These are phyloP conservation scores for Kwoniella shivajii DNA, from an alignment of 1,284 basidiomycete species.

Conservation along the genomic window DNA sequence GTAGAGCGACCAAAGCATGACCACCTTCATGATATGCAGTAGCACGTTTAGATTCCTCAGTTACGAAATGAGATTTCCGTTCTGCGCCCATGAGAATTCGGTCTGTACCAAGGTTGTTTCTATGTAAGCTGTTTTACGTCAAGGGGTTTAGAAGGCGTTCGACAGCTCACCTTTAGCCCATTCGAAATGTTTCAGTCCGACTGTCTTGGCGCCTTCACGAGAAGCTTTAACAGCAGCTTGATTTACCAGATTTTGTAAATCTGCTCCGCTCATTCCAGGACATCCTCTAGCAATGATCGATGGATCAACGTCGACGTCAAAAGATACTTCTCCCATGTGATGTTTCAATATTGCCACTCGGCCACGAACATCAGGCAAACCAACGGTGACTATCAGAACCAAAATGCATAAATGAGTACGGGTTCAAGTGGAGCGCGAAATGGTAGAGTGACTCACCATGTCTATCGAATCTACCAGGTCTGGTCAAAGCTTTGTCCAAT, in stretches of 20 bases:
- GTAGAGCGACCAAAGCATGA: slow-evolving; percentile 85
- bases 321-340: slow-evolving; percentile 78
- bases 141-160: not conserved
- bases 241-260: slow-evolving; percentile 91
- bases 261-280: slow-evolving; percentile 68
- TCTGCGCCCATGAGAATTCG: slow-evolving; percentile 95
- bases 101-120: slow-evolving; percentile 61
- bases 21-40: slow-evolving; percentile 97
- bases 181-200: slow-evolving; percentile 80
- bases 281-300: slow-evolving; percentile 86
- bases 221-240: slow-evolving; percentile 90
- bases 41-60: slow-evolving; percentile 77
- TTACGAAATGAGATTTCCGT: slow-evolving; percentile 81
- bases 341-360: slow-evolving; percentile 86
- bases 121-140: no score
- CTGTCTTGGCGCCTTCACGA: slow-evolving; percentile 71
- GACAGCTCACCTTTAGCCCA: slow-evolving; percentile 76
- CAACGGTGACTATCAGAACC: slow-evolving; percentile 43
- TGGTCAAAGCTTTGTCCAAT: slow-evolving; percentile 85
- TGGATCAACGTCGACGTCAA: slow-evolving; percentile 73
- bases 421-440: not conserved
- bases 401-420: slow-evolving; percentile 1
- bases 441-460: slow-evolving; percentile 64
- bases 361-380: slow-evolving; percentile 66
- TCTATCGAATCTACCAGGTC: slow-evolving; percentile 91